Percentiles rank a stretch among this genome's conserved stretches.
Conservation (phyloP, 371 early-diverging fungal species). For the Syncephalastrum racemosum region DNA sequence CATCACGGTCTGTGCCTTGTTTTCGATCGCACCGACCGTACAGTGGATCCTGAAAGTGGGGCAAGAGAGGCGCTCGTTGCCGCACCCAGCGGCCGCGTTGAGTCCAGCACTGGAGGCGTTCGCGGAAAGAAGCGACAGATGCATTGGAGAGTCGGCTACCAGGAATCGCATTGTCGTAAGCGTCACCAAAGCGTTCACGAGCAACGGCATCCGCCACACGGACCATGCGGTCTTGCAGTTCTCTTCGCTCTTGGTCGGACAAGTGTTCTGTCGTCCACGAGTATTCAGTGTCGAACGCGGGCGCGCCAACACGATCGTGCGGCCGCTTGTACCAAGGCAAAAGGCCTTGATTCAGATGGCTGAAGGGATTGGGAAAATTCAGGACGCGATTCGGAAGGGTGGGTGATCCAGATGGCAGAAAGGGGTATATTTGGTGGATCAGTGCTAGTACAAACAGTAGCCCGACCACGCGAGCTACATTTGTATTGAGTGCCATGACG, state of each 20-base stretch:
- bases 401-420: slow-evolving; percentile 1
- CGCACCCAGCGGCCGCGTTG: slow-evolving; percentile 10
- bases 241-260: neutral
- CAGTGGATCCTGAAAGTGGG: slow-evolving; percentile 42
- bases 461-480: neutral
- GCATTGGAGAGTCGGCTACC: slow-evolving; percentile 9
- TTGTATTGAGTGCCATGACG: neutral
- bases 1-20: slow-evolving; percentile 33
- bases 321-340: slow-evolving; percentile 15
- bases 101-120: slow-evolving; percentile 7
- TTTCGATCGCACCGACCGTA: slow-evolving; percentile 37
- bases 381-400: slow-evolving; percentile 4
- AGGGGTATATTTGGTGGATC: slow-evolving; percentile 1
- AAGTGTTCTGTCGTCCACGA: slow-evolving; percentile 2
- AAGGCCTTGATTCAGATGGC: neutral
- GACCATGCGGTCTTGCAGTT: slow-evolving; percentile 3
- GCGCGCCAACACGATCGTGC: neutral
- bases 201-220: neutral
- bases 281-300: neutral
- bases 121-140: slow-evolving; percentile 5
- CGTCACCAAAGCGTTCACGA: slow-evolving; percentile 4
- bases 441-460: neutral
- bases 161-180: slow-evolving; percentile 9
- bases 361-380: neutral
- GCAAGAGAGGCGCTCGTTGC: neutral